phyloP scores from a whole-genome alignment of 75 land plant genomes.

The Sequoiadendron giganteum region DNA sequence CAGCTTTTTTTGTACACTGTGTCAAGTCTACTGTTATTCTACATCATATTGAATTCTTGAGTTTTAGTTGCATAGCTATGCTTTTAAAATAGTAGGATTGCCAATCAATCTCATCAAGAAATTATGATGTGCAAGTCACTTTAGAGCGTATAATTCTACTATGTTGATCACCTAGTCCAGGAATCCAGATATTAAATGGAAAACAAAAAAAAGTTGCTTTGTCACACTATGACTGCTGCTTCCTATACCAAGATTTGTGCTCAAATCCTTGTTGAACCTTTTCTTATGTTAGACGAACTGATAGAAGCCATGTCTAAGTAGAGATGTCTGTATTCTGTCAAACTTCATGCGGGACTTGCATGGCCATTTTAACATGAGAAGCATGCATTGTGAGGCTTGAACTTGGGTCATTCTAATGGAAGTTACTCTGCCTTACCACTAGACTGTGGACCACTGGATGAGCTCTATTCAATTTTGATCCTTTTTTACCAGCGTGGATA shows the following conservation, averaged over 20 bases:
- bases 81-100: no score
- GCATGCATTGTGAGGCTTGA: neutral
- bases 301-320: no score
- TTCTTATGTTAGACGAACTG: no score
- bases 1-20: no score
- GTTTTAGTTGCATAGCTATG: no score
- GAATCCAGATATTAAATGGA: no score
- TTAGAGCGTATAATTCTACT: neutral
- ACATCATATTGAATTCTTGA: no score
- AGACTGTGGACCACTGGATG: neutral
- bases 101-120: no score
- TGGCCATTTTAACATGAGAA: neutral
- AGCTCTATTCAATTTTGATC: no score
- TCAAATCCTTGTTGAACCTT: neutral
- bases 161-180: neutral
- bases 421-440: neutral
- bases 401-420: neutral
- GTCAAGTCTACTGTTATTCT: no score
- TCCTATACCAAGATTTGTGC: neutral
- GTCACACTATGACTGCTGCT: neutral
- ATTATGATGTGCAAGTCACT: neutral
- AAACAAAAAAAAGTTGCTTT: neutral
- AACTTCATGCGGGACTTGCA: neutral
- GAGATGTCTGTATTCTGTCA: no score
- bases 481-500: no score